Conservation (phyloP, 1,284 basidiomycete species). For the Gymnopus androsaceus region DNA sequence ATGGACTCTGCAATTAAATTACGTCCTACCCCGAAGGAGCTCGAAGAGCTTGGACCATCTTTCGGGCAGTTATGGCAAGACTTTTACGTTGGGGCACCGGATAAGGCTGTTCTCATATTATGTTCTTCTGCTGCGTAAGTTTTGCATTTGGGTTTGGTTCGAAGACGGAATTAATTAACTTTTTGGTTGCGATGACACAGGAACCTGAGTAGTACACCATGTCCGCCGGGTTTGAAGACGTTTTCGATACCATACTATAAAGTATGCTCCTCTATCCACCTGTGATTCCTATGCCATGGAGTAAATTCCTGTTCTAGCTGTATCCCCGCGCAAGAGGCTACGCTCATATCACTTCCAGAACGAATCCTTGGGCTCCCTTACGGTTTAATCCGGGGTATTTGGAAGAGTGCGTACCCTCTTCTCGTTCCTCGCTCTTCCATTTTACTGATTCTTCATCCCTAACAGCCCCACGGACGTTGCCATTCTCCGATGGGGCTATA, state of each 20-base stretch:
- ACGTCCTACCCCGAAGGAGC: constrained; percentile 43
- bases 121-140: constrained; percentile 31
- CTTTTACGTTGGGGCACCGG: constrained; percentile 45
- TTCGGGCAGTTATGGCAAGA: constrained; percentile 47
- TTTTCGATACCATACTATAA: constrained; percentile 35
- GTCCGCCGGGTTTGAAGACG: constrained; percentile 28
- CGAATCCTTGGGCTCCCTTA: constrained; percentile 30
- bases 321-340: constrained; percentile 38
- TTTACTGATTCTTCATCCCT: background rate
- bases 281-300: background rate
- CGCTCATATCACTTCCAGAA: constrained; percentile 37
- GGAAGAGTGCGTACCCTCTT: constrained; percentile 18
- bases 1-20: constrained; percentile 51
- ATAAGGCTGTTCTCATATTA: constrained; percentile 44
- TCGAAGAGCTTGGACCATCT: constrained; percentile 43
- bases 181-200: background rate
- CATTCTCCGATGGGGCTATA: constrained; percentile 57
- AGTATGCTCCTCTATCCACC: constrained; percentile 16
- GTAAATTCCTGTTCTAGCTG: constrained; percentile 22
- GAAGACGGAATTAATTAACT: constrained; percentile 8
- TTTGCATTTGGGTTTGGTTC: background rate
- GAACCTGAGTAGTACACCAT: background rate
- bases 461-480: constrained; percentile 54
- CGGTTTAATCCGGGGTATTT: constrained; percentile 35
- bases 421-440: background rate